Evolutionary conservation across 805 yeast species (phyloP).

Genomic region (Candida patagonica): DNA sequence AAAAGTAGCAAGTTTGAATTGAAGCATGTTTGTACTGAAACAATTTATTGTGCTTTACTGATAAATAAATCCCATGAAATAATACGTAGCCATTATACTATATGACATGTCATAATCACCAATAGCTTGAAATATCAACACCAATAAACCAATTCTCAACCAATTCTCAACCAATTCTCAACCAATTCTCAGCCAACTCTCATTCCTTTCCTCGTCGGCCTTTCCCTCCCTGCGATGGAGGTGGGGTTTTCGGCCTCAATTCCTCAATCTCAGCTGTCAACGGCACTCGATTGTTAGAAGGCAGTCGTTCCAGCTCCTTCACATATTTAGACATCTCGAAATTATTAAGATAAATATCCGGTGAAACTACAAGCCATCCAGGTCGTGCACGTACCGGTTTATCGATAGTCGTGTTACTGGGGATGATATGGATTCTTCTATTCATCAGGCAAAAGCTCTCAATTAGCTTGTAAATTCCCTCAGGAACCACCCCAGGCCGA

Average conservation of each 20-base stretch:
- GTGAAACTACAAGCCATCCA: conserved; percentile 89
- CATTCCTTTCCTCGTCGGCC: too few species aligned
- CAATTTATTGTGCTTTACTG: too few species aligned
- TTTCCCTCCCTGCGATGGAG: too few species aligned
- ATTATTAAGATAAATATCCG: conserved; percentile 70
- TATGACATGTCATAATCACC: too few species aligned
- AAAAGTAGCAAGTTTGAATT: background rate
- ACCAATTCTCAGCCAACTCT: background rate
- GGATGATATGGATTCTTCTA: conserved; percentile 76
- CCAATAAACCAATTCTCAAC: background rate
- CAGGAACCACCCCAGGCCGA: conserved; percentile 42
- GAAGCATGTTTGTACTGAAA: background rate
- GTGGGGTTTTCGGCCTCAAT: conserved; percentile 79
- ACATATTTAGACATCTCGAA: conserved; percentile 41
- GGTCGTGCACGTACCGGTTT: conserved; percentile 59
- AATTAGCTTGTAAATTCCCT: conserved; percentile 66
- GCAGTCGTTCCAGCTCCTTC: conserved; percentile 15
- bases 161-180: background rate
- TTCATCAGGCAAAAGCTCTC: conserved; percentile 83
- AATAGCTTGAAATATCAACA: too few species aligned
- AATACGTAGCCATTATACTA: too few species aligned
- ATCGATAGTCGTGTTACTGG: conserved; percentile 51
- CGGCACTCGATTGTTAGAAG: conserved; percentile 49
- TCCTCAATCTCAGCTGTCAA: conserved; percentile 64
- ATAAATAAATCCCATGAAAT: too few species aligned